Base-by-base conservation (phyloP, 139 green algal genomes). In the Picochlorum sp. region DNA sequence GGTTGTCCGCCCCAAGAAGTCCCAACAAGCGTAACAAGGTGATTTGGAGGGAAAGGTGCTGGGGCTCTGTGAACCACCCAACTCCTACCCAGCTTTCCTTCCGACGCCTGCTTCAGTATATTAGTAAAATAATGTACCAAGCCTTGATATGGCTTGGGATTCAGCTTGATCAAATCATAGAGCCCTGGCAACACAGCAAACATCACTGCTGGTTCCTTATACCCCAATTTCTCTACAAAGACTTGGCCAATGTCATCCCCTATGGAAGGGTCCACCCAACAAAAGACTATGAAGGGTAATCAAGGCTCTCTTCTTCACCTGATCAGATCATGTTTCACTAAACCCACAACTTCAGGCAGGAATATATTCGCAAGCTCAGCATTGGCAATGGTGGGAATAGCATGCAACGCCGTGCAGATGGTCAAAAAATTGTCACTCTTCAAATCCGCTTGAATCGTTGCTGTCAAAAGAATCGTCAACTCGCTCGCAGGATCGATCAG, bases 21-120 rank as follows among this genome's bases (percentile, higher is more conserved):
- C 75, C 83, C 62, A 98, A 71, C 21, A 97, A 80, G 67, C 89
- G 88, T 62, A 98, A 75, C 52, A 98, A 81, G 78, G 91, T 92
- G 65, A 97, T 93, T 86, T 98, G 93, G 26, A 98, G 88, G 88
- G 76, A 99, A 99, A 24, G 94, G 94, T 10, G 93, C 94, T 41
- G 94, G 91, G n/a, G 81, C 83, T 6, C 83, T 74, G 79, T 97
- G 94, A 79, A 98, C 97, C 70, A 98, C 90, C 68, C 91, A 97
- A 0, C 71, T 67, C 44, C 92, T 92, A 45, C 88, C 90, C 61
- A 99, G 80, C 20, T 91, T 82, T 57, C 88, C 81, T 78, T 97
- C 88, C 1, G 77, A 65, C 0, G 93, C 83, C 81, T 98, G 92
- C 74, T 97, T 97, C 18, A 99, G 73, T 38, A 99, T 96, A 77